Evolutionary conservation across 2,329 filamentous ascomycete species (phyloP).

Genomic region (Penicillium griseofulvum): DNA sequence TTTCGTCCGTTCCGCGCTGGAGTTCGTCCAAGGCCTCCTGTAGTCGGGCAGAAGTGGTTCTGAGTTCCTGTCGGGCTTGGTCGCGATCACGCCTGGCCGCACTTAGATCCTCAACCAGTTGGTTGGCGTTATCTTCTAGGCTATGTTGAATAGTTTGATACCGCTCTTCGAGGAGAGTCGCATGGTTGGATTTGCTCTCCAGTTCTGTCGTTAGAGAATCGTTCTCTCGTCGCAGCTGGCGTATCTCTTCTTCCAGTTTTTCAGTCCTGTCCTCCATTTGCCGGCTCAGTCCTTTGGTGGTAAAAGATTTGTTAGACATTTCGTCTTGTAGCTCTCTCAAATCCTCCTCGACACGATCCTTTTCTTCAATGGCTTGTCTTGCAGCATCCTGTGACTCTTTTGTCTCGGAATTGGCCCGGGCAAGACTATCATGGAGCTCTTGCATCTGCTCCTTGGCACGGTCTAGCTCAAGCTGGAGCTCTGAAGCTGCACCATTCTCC

Average conservation of each 20-base stretch:
- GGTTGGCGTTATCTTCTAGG: constrained; percentile 36
- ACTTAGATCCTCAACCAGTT: constrained; percentile 47
- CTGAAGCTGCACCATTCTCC: constrained; percentile 43
- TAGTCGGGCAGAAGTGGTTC: constrained; percentile 47
- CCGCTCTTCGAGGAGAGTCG: constrained; percentile 53
- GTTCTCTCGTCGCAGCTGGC: constrained; percentile 50
- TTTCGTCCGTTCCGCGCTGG: constrained; percentile 59
- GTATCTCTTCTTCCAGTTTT: constrained; percentile 66
- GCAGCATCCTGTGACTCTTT: constrained; percentile 46
- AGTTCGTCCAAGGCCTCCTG: constrained; percentile 60
- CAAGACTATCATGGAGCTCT: constrained; percentile 44
- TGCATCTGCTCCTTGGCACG: constrained; percentile 45
- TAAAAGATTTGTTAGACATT: constrained; percentile 74
- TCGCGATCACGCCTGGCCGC: constrained; percentile 44
- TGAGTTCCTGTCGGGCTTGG: constrained; percentile 46
- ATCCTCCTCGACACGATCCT: constrained; percentile 52
- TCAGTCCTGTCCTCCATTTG: constrained; percentile 70
- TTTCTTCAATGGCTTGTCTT: constrained; percentile 52
- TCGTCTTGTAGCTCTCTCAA: constrained; percentile 68
- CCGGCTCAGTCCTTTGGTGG: constrained; percentile 69
- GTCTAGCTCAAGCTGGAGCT: constrained; percentile 51
- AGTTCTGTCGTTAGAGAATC: constrained; percentile 44
- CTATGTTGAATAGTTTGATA: constrained; percentile 41
- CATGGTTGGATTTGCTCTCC: constrained; percentile 43
- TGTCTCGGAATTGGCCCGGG: constrained; percentile 36